Evolutionary conservation across 768 basidiomycete species (phyloP).

Genomic region (Rhizopogon rudus): DNA sequence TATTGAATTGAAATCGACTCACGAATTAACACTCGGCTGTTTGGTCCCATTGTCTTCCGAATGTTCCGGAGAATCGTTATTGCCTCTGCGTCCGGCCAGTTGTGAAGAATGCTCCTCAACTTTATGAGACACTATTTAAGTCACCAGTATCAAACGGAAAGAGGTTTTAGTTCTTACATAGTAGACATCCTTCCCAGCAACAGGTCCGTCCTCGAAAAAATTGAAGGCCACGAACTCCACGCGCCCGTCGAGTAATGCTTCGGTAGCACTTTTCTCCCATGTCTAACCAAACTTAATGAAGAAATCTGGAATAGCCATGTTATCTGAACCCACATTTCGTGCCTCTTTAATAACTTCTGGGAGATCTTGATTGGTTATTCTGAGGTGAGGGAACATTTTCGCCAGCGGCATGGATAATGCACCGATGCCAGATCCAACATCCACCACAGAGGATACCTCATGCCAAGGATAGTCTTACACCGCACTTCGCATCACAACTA

Average conservation of each 20-base stretch:
- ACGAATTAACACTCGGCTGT: conserved; percentile 31
- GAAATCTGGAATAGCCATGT: not conserved
- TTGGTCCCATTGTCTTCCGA: conserved; percentile 20
- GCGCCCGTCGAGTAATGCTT: conserved; percentile 12
- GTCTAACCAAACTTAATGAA: not conserved
- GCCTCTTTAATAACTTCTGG: conserved; percentile 20
- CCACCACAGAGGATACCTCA: conserved; percentile 19
- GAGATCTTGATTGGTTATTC: conserved; percentile 23
- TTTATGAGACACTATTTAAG: not conserved
- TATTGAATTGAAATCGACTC: conserved; percentile 3
- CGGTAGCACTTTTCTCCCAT: conserved; percentile 14
- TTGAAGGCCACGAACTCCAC: conserved; percentile 14
- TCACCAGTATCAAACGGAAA: not conserved
- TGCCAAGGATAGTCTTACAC: conserved; percentile 21
- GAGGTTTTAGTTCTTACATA: conserved; percentile 10
- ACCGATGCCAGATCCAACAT: conserved; percentile 26
- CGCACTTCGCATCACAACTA: not conserved
- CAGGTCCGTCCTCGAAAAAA: conserved; percentile 16
- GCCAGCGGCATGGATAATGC: conserved; percentile 22
- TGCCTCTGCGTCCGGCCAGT: conserved; percentile 32
- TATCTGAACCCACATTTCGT: conserved; percentile 9
- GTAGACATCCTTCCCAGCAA: conserved; percentile 17
- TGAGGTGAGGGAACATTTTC: conserved; percentile 21
- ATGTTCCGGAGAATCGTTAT: conserved; percentile 26
- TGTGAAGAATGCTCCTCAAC: conserved; percentile 23